phyloP scores from a whole-genome alignment of 73 alveolate genomes.

The Symbiodinium pilosum region DNA sequence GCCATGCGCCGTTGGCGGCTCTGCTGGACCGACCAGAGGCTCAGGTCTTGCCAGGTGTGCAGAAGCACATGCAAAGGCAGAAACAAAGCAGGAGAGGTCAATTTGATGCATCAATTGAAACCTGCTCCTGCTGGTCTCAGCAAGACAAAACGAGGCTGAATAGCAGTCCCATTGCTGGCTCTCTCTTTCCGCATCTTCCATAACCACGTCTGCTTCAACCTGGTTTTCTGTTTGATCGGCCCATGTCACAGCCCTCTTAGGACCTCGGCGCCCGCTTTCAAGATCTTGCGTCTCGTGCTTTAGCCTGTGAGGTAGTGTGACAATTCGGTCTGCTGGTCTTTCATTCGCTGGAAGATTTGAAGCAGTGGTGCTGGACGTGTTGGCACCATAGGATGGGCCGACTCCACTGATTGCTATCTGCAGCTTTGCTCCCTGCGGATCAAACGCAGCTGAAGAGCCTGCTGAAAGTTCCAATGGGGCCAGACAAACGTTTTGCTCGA shows the following conservation, averaged over 20 bases:
- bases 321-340: not conserved
- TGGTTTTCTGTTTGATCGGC: not conserved
- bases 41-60: conserved; percentile 55
- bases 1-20: conserved; percentile 43
- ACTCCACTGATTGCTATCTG: conserved; percentile 45
- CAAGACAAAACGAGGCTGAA: conserved; percentile 57
- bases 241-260: conserved; percentile 13
- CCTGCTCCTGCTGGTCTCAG: conserved; percentile 79
- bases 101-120: conserved; percentile 68
- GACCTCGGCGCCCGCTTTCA: not conserved
- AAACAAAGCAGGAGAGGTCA: conserved; percentile 16
- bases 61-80: not conserved
- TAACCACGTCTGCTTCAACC: not conserved
- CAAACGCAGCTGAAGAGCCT: conserved; percentile 47
- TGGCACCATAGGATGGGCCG: not conserved
- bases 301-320: not conserved
- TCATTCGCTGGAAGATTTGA: not conserved
- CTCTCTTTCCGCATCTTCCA: not conserved
- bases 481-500: conserved; percentile 23
- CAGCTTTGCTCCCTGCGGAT: conserved; percentile 41
- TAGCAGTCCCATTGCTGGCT: not conserved
- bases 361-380: not conserved
- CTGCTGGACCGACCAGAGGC: conserved; percentile 29
- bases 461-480: conserved; percentile 42
- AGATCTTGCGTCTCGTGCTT: not conserved